Evolutionary conservation across 2,329 filamentous ascomycete species (phyloP), one percentile per base, ranked within the genome.

Genomic region (Diplodia corticola): DNA sequence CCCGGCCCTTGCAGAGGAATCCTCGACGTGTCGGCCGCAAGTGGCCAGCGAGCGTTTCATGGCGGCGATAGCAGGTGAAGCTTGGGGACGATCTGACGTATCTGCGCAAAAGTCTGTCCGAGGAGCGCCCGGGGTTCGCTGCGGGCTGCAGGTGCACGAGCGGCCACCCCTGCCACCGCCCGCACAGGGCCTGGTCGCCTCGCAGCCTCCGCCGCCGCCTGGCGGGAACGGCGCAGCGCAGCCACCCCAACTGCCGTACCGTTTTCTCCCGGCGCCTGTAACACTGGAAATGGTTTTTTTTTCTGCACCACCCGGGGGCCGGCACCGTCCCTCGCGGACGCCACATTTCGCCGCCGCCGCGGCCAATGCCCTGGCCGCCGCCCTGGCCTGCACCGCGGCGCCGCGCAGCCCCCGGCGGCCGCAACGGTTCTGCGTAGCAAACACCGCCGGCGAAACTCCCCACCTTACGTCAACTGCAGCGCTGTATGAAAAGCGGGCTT

Each of bases 31-130:
- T 57, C 28, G 37, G 50, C 24, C 30, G 54, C 54, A 37, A 64
- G 63, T 64, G 63, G 63, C 35, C 63, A 44, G 63, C 44, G 53
- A n/a, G 54, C 44, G 64, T 60, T 65, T 60, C 64, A 65, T 63
- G 63, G 50, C 50, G 63, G 50, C 63, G 63, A 64, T 64, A 55
- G 63, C 49, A 64, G 63, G 63, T 65, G 63, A 65, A 54, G 57
- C 57, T 54, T 65, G 35, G 63, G 51, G 63, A 57, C 28, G 63
- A 61, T 61, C 57, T 61, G 57, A 61, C 57, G 57, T 61, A 61
- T 61, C 57, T 61, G 40, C 17, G 57, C 57, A 61, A 37, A 22
- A 61, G 57, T 61, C 26, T 61, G 57, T 24, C 63, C 63, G 63
- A 65, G 30, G 49, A 65, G 51, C 20, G 63, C 44, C 63, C 37